Base-by-base conservation (phyloP, 2,329 filamentous ascomycete species). In the Ceratocystis diversiconidia region DNA sequence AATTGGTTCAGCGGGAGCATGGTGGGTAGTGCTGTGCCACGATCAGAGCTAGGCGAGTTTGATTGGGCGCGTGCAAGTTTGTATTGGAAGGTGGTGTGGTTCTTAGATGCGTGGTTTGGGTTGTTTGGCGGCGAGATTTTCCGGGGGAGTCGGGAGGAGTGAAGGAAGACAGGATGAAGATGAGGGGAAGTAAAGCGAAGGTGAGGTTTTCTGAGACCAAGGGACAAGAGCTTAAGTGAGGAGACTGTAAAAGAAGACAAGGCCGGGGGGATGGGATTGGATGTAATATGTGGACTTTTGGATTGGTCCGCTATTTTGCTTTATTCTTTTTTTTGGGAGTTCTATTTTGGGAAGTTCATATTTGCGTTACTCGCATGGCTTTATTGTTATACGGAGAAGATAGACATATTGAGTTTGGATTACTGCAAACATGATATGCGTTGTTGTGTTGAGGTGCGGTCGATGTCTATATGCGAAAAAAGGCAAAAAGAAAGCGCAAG, bases 1-100 rank as follows among this genome's bases (percentile, higher is more conserved):
- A 82, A 82, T 70, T 90, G 86, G 84, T 87, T 91, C 72, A 85
- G 84, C 59, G 85, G 77, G 69, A 85, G 78, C 70, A 84, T 92
- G 74, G 91, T 92, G 71, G 89, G 89, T 5, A 85, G 85, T 72
- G 82, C 87, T 72, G 84, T 92, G 48, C 89, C 89, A 6, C 80
- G 87, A 52, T 86, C 81, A 64, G 87, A 90, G 64, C 79, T 81
- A 55, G 89, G 89, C 66, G 85, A 84, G 52, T 92, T 96, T 70
- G 92, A 96, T 74, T 88, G 85, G 79, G 82, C 83, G 52, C 77
- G 77, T 59, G 85, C 85, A 10, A 86, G 83, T 68, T 74, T 87
- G 68, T 87, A 87, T 75, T 87, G 85, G 85, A 83, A 82, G 73
- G 71, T 86, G 55, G 82, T 87, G 70, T 87, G 81, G 76, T 85